A percentile compares a stretch with the other conserved stretches of the same genome.
Evolutionary conservation across 2,329 filamentous ascomycete species (phyloP).

Genomic region (Penicillium brasilianum): DNA sequence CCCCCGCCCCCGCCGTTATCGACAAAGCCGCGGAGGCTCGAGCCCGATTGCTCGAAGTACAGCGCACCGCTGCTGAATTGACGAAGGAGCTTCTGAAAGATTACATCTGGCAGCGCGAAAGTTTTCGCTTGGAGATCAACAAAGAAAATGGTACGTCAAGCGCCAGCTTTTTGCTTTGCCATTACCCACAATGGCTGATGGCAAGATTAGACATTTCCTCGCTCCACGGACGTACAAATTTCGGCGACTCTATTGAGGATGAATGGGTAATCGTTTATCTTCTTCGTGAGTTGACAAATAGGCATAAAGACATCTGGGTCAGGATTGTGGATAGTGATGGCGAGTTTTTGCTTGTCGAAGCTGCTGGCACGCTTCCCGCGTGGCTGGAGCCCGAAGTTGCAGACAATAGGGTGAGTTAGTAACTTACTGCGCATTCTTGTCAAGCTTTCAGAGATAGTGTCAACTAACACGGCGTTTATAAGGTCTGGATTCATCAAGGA

Average conservation of each 20-base stretch:
- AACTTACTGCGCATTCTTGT: not conserved
- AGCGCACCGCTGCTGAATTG: constrained; percentile 70
- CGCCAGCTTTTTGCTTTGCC: not conserved
- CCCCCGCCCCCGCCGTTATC: constrained; percentile 58
- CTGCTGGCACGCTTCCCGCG: constrained; percentile 80
- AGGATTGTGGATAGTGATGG: constrained; percentile 86
- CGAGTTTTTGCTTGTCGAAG: constrained; percentile 93
- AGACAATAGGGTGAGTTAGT: constrained; percentile 67
- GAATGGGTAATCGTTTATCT: constrained; percentile 97
- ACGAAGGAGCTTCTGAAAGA: constrained; percentile 70
- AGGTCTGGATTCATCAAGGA: constrained; percentile 84
- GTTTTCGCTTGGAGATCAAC: constrained; percentile 69
- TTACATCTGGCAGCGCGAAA: constrained; percentile 94
- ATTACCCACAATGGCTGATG: constrained; percentile 20
- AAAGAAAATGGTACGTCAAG: constrained; percentile 62
- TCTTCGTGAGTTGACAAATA: constrained; percentile 77
- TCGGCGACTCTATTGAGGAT: constrained; percentile 92
- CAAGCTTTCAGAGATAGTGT: not conserved
- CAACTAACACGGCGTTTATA: not conserved
- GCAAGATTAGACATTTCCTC: constrained; percentile 55
- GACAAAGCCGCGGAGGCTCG: constrained; percentile 60
- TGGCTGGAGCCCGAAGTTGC: constrained; percentile 95
- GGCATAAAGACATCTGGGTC: constrained; percentile 77
- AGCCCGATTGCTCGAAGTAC: constrained; percentile 70
- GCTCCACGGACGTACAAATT: constrained; percentile 79